Conservation (phyloP, 2,329 filamentous ascomycete genomes). For the Leptoxyphium fumago region DNA sequence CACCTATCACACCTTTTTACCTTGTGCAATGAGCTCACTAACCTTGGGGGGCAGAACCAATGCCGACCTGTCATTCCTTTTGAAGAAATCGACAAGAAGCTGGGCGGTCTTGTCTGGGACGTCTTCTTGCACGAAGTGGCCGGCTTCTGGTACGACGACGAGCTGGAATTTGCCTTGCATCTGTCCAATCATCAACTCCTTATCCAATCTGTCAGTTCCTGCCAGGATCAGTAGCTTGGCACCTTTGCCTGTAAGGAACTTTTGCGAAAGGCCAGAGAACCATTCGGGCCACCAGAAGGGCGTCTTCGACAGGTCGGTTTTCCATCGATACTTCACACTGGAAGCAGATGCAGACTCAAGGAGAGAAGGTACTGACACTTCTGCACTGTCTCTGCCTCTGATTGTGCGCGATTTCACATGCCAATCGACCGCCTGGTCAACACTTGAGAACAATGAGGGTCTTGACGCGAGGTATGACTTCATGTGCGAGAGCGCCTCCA, state of each 20-base stretch:
- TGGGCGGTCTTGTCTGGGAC: constrained; percentile 78
- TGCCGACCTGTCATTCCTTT: constrained; percentile 71
- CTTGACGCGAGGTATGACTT: constrained; percentile 75
- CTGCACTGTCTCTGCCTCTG: constrained; percentile 67
- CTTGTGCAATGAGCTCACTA: constrained; percentile 32
- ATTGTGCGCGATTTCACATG: constrained; percentile 80
- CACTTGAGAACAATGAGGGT: constrained; percentile 60
- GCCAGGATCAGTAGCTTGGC: constrained; percentile 77
- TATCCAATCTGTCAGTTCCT: constrained; percentile 79
- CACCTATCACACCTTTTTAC: constrained; percentile 32
- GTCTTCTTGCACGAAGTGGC: constrained; percentile 95
- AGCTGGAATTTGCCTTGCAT: constrained; percentile 98
- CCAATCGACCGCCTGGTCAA: constrained; percentile 81
- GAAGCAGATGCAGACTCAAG: constrained; percentile 33
- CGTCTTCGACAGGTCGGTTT: constrained; percentile 68
- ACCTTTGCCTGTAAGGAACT: constrained; percentile 68
- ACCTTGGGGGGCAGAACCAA: constrained; percentile 89
- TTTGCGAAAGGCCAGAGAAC: constrained; percentile 77
- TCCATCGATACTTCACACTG: constrained; percentile 54
- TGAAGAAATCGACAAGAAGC: constrained; percentile 78
- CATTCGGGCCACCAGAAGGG: constrained; percentile 89
- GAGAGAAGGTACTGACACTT: constrained; percentile 73
- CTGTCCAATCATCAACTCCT: constrained; percentile 85
- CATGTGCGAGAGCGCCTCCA: constrained; percentile 92
- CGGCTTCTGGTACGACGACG: constrained; percentile 85